These are phyloP conservation scores for Glycyrrhiza uralensis DNA, from an alignment of 306 rosid species.

Conservation along the genomic window DNA sequence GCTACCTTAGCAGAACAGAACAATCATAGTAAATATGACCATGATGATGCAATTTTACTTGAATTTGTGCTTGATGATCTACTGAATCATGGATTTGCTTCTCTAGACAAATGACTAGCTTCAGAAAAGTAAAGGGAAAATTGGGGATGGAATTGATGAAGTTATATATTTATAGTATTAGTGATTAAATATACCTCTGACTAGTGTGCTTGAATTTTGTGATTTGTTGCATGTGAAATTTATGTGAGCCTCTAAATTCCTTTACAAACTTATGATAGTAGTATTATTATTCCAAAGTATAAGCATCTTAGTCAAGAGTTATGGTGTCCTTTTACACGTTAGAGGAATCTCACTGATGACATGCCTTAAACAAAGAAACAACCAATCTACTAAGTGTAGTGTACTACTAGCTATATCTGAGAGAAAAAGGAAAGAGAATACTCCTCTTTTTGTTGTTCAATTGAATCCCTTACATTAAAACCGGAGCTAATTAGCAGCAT, in stretches of 20 bases:
- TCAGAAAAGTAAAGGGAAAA: not conserved
- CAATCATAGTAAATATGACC: not conserved
- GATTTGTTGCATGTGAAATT: not conserved
- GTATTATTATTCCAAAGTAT: not conserved
- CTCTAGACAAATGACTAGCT: not conserved
- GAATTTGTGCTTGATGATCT: constrained; percentile 16
- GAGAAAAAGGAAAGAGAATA: too few relatives aligned
- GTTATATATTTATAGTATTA: constrained; percentile 1
- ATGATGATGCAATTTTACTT: constrained; percentile 20
- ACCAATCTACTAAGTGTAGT: too few relatives aligned
- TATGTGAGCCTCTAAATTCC: not conserved
- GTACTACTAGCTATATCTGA: too few relatives aligned
- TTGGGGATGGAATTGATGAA: not conserved
- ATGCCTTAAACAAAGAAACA: too few relatives aligned
- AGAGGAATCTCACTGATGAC: not conserved
- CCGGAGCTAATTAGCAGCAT: too few relatives aligned
- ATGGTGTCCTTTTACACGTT: constrained; percentile 1
- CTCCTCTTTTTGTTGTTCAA: too few relatives aligned
- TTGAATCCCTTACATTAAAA: too few relatives aligned
- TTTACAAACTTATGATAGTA: constrained; percentile 1
- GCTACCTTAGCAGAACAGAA: not conserved
- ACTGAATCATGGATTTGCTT: not conserved
- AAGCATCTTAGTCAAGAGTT: not conserved
- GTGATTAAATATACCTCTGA: not conserved
- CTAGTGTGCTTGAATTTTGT: constrained; percentile 6